phyloP scores from a whole-genome alignment of 805 yeast genomes.

The Lipomyces mesembrius region DNA sequence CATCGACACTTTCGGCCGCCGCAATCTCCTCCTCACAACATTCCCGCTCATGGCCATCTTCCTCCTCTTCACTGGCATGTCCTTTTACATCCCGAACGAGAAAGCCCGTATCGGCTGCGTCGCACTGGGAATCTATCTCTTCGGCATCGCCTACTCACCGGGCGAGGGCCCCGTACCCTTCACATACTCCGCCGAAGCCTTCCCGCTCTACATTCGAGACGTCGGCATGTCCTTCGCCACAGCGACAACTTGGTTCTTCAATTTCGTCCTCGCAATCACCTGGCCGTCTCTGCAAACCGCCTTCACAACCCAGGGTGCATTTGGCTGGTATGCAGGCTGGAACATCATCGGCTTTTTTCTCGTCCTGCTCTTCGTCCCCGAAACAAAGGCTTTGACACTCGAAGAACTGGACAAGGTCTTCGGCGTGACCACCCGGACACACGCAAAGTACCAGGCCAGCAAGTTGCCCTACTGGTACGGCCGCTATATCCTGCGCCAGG shows the following conservation, averaged over 20 bases:
- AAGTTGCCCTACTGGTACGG: conserved; percentile 52
- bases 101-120: conserved; percentile 65
- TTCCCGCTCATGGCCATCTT: conserved; percentile 64
- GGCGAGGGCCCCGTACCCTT: conserved; percentile 93
- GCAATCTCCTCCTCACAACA: conserved; percentile 60
- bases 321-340: conserved; percentile 89
- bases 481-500: conserved; percentile 13
- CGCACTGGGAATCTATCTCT: conserved; percentile 73
- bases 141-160: conserved; percentile 72
- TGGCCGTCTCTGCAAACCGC: conserved; percentile 75
- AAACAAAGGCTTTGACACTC: conserved; percentile 63
- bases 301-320: conserved; percentile 81
- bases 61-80: conserved; percentile 58
- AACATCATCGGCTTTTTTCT: conserved; percentile 73
- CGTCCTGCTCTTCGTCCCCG: conserved; percentile 58
- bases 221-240: conserved; percentile 81
- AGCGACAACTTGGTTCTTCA: conserved; percentile 59
- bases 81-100: conserved; percentile 66
- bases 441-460: conserved; percentile 27
- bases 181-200: conserved; percentile 84
- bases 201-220: conserved; percentile 78
- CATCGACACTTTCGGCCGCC: conserved; percentile 77
- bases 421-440: conserved; percentile 29
- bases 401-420: conserved; percentile 57
- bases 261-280: conserved; percentile 67